Conservation (phyloP, 2,329 filamentous ascomycete species). For the Arthroderma uncinatum region DNA sequence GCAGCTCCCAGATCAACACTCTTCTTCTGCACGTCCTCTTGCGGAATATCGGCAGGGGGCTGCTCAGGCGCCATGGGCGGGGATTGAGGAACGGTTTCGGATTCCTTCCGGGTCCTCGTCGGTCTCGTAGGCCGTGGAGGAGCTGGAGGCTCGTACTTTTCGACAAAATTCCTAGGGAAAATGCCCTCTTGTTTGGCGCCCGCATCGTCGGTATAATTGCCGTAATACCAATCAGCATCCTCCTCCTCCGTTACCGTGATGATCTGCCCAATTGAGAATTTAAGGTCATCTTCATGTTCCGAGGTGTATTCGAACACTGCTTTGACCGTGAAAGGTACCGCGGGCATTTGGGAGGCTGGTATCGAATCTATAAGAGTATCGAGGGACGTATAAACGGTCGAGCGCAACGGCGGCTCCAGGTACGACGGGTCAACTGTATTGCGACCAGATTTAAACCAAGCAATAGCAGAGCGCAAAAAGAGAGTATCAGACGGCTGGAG, state of each 20-base stretch:
- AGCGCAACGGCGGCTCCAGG: background rate
- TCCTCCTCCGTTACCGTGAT: conserved; percentile 90
- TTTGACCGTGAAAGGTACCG: conserved; percentile 78
- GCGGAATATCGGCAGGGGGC: background rate
- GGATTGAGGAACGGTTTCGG: conserved; percentile 31
- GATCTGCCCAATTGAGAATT: conserved; percentile 72
- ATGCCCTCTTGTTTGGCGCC: conserved; percentile 72
- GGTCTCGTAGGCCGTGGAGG: conserved; percentile 73
- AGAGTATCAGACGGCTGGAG: background rate
- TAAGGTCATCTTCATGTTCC: conserved; percentile 86
- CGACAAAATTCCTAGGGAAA: conserved; percentile 94
- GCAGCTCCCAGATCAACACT: background rate
- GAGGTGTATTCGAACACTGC: conserved; percentile 91
- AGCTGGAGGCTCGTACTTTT: conserved; percentile 83
- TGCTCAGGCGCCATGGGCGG: conserved; percentile 21
- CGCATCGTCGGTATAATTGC: conserved; percentile 67
- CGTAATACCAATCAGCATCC: conserved; percentile 86
- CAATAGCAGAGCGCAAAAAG: background rate
- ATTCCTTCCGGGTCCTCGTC: conserved; percentile 55
- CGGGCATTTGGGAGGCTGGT: conserved; percentile 49
- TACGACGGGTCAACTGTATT: background rate
- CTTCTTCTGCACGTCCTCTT: background rate
- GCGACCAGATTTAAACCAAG: background rate
- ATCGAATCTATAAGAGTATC: background rate
- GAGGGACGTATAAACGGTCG: background rate